These are phyloP conservation scores for Peronospora destructor DNA, from an alignment of 352 stramenopile genomes.

Conservation along the genomic window DNA sequence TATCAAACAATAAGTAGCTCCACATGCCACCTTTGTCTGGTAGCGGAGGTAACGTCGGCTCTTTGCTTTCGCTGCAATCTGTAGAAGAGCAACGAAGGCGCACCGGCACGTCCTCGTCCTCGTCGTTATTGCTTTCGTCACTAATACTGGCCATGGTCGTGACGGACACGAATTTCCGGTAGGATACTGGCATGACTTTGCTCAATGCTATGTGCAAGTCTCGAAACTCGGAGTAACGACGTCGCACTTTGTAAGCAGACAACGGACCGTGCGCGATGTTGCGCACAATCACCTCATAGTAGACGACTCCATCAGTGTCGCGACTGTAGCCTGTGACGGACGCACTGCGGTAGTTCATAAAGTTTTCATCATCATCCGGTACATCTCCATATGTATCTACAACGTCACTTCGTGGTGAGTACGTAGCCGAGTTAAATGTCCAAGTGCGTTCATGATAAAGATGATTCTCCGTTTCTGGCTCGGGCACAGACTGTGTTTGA, in stretches of 20 bases:
- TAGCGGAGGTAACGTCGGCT: slow-evolving; percentile 39
- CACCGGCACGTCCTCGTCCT: slow-evolving; percentile 12
- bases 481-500: slow-evolving; percentile 21
- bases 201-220: slow-evolving; percentile 47
- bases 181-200: slow-evolving; percentile 44
- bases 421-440: slow-evolving; percentile 25
- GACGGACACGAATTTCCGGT: slow-evolving; percentile 21
- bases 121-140: slow-evolving; percentile 22
- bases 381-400: slow-evolving; percentile 8
- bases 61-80: slow-evolving; percentile 15
- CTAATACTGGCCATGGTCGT: slow-evolving; percentile 29
- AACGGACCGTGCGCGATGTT: slow-evolving; percentile 55
- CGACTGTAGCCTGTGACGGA: slow-evolving; percentile 69
- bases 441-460: slow-evolving; percentile 19
- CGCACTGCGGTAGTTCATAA: slow-evolving; percentile 57
- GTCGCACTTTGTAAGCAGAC: slow-evolving; percentile 71
- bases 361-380: slow-evolving; percentile 55
- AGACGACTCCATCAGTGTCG: slow-evolving; percentile 65
- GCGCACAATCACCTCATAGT: slow-evolving; percentile 74
- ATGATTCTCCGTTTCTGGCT: slow-evolving; percentile 29
- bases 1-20: slow-evolving; percentile 68
- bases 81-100: slow-evolving; percentile 20
- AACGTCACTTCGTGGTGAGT: slow-evolving; percentile 21
- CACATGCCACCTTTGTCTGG: slow-evolving; percentile 66
- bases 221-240: slow-evolving; percentile 69